These are phyloP conservation scores for Rhizopogon vinicolor DNA, from an alignment of 768 basidiomycete genomes.

Conservation along the genomic window DNA sequence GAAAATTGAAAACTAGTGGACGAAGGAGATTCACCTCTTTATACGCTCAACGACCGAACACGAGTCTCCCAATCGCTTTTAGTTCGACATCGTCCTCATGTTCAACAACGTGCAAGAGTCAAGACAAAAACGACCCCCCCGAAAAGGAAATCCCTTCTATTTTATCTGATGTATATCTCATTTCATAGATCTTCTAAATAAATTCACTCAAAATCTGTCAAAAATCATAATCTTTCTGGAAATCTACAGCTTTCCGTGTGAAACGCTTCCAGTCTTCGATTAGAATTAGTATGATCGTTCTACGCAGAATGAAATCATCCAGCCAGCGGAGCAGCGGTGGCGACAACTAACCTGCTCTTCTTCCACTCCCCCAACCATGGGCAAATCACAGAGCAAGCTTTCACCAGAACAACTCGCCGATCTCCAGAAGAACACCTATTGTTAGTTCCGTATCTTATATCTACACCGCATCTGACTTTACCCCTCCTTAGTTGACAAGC, in stretches of 20 bases:
- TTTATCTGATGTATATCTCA: too few species aligned
- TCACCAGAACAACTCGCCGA: constrained; percentile 90
- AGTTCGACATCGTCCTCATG: constrained; percentile 8
- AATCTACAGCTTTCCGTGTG: constrained; percentile 5
- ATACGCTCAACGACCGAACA: constrained; percentile 8
- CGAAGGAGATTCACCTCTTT: constrained; percentile 2
- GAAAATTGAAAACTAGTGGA: neutral
- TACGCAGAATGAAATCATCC: neutral
- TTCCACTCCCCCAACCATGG: constrained; percentile 52
- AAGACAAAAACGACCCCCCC: neutral
- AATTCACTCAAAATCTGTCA: neutral
- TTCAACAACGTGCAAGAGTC: constrained; percentile 4
- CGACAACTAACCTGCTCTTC: neutral
- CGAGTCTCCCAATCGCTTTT: constrained; percentile 6
- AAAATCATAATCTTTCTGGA: neutral
- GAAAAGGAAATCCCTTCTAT: neutral
- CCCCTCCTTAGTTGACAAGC: constrained; percentile 78
- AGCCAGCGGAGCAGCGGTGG: neutral
- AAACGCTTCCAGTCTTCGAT: neutral
- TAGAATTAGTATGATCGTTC: constrained; percentile 4
- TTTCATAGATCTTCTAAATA: neutral
- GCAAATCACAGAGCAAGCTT: constrained; percentile 95
- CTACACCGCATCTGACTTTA: constrained; percentile 10
- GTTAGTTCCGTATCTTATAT: constrained; percentile 40
- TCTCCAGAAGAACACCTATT: constrained; percentile 97